Percentiles rank a stretch among this genome's conserved stretches.
These are phyloP conservation scores for Eimeria tenella DNA, from an alignment of 169 alveolate genomes.

Conservation along the genomic window DNA sequence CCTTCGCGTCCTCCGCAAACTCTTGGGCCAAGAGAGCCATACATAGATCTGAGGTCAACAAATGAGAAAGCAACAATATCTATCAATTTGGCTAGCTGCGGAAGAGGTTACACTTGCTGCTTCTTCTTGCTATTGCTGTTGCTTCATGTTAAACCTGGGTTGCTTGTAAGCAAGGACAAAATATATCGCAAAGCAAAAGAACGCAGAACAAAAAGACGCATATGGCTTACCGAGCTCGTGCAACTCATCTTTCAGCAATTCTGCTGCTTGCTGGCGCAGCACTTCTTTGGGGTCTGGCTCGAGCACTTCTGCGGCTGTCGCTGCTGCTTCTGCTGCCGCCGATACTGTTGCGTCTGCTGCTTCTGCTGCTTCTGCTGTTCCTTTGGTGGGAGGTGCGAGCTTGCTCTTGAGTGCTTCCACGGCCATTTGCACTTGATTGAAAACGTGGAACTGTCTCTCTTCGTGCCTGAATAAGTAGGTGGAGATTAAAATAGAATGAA, in stretches of 20 bases:
- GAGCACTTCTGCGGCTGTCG: slow-evolving; percentile 50
- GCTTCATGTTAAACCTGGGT: background rate
- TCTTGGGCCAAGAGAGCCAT: slow-evolving; percentile 45
- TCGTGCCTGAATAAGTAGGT: background rate
- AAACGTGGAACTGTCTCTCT: slow-evolving; percentile 48
- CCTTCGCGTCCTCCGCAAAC: slow-evolving; percentile 55
- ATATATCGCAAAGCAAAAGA: background rate
- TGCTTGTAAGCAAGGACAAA: background rate
- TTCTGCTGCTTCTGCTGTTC: background rate
- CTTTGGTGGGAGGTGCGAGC: slow-evolving; percentile 6
- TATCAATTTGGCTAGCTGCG: too few species aligned
- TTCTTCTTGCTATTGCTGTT: background rate
- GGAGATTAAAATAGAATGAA: background rate
- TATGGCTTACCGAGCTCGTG: slow-evolving; percentile 10
- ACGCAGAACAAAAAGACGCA: background rate
- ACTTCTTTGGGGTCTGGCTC: slow-evolving; percentile 31
- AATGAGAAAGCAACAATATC: background rate
- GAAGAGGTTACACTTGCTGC: background rate
- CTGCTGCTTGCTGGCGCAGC: slow-evolving; percentile 12
- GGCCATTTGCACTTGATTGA: slow-evolving; percentile 61
- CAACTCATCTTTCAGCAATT: slow-evolving; percentile 34
- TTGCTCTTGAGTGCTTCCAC: slow-evolving; percentile 56
- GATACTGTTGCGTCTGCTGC: background rate
- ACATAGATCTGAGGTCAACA: slow-evolving; percentile 13
- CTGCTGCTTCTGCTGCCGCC: background rate